Base-by-base conservation (phyloP, 495 filamentous ascomycete species). In the Xylaria sp. region DNA sequence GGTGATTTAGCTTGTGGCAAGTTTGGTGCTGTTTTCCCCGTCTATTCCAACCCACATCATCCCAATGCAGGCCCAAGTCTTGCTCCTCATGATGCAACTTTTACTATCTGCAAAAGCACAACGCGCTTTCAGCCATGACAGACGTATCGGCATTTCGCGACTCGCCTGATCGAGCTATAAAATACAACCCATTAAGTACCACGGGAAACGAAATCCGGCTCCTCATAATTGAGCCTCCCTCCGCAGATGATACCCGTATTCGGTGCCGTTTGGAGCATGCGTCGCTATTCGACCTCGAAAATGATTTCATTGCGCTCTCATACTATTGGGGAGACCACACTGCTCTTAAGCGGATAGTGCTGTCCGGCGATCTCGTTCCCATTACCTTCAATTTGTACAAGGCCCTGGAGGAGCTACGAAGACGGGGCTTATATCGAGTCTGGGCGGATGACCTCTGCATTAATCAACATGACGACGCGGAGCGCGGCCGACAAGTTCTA, bases 391-490 rank as follows among this genome's bases (percentile, higher is more conserved):
- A 58, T n/a, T 46, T 71, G 11, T 59, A 71, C 21, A 58, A 55
- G 29, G 69, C 69, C 4, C 14, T 71, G 21, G 48, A 57, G 24
- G 61, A 71, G 37, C 40, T 71, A 17, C 59, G 61, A 8, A 40
- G 52, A 14, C 40, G 69, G 24, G 69, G 69, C 0, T 26, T 55
- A 24, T 64, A 59, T 37, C n/a, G 69, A 8, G 61, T 75, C 24
- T 72, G 73, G 73, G 71, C 61, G 14, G 73, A 72, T 40, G 70
- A 61, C 55, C 62, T 75, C 44, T 75, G 73, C 67, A 75, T 75
- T 61, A 75, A 75, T 67, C 73, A 72, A 55, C 26, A 37, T 15
- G 67, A 75, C 41, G 66, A 63, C 26, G 70, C 67, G 33, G 73
- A 75, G 61, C 66, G 71, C 12, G 70, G 67, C 73, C 61, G 55